These are phyloP conservation scores for Leccinum boreale DNA, from an alignment of 768 basidiomycete species.

Conservation along the genomic window DNA sequence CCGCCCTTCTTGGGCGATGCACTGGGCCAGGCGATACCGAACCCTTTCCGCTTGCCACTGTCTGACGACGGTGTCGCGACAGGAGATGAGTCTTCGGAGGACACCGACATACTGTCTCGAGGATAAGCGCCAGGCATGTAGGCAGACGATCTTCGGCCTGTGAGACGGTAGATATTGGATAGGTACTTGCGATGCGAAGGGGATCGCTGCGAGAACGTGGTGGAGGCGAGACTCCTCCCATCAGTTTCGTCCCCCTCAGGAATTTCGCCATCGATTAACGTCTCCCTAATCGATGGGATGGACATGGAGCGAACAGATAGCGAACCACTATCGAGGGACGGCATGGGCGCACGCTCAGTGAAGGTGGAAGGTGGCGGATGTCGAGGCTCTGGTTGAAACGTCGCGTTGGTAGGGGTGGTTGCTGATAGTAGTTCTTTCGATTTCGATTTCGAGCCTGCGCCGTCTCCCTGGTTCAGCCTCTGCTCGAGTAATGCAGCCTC, in stretches of 20 bases:
- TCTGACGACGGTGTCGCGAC: conserved; percentile 56
- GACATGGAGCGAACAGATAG: conserved; percentile 27
- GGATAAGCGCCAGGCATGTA: conserved; percentile 41
- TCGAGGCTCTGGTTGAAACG: conserved; percentile 22
- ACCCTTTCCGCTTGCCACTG: conserved; percentile 31
- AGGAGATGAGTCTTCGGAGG: conserved; percentile 64
- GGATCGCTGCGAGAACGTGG: conserved; percentile 50
- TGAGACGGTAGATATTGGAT: conserved; percentile 45
- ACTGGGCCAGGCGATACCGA: conserved; percentile 45
- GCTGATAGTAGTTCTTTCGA: conserved; percentile 4
- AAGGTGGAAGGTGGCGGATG: conserved; percentile 21
- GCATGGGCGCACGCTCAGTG: conserved; percentile 13
- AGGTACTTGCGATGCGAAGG: conserved; percentile 46
- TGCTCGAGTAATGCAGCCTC: conserved; percentile 59
- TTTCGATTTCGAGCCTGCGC: conserved; percentile 16
- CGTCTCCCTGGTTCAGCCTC: conserved; percentile 45
- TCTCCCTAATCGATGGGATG: conserved; percentile 30
- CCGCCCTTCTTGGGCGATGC: conserved; percentile 51
- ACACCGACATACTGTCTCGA: conserved; percentile 61
- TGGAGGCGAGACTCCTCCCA: conserved; percentile 31
- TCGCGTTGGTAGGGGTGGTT: conserved; percentile 25
- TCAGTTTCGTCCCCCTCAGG: conserved; percentile 28
- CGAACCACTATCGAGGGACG: conserved; percentile 21
- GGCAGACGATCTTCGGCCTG: conserved; percentile 36
- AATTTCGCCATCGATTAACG: conserved; percentile 21